Conservation (phyloP, 306 rosid species). For the Cucumis melo region DNA sequence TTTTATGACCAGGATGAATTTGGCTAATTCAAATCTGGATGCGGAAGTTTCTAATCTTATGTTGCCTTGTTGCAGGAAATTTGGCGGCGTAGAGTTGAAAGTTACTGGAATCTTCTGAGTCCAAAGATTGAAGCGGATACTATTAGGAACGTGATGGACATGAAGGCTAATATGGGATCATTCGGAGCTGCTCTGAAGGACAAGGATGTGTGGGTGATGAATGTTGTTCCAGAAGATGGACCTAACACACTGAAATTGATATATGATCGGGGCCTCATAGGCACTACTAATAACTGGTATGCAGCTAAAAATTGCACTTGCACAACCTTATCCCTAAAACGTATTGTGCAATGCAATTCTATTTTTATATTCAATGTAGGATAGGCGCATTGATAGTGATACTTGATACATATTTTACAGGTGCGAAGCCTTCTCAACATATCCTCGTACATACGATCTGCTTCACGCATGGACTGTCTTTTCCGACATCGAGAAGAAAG, state of each 20-base stretch:
- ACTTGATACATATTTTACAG: constrained; percentile 12
- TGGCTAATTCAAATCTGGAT: neutral
- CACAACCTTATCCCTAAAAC: neutral
- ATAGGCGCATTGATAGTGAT: neutral
- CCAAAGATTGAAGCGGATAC: constrained; percentile 49
- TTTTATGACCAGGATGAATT: neutral
- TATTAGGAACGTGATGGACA: constrained; percentile 82
- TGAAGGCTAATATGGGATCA: constrained; percentile 88
- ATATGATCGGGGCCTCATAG: constrained; percentile 89
- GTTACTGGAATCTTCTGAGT: constrained; percentile 72
- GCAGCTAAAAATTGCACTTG: neutral
- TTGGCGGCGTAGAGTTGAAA: constrained; percentile 71
- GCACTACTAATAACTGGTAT: constrained; percentile 72
- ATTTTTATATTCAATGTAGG: neutral
- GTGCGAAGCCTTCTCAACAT: constrained; percentile 91
- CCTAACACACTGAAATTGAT: constrained; percentile 75
- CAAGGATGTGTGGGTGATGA: constrained; percentile 96
- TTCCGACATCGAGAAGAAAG: constrained; percentile 63
- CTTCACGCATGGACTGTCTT: constrained; percentile 79
- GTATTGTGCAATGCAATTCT: neutral
- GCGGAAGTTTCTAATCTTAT: neutral
- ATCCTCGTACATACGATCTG: constrained; percentile 83
- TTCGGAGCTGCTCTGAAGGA: constrained; percentile 80
- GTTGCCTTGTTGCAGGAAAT: constrained; percentile 41
- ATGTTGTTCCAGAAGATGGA: constrained; percentile 76